A percentile compares a stretch with the other conserved stretches of the same genome.
phyloP scores from a whole-genome alignment of 2,329 filamentous ascomycete genomes.

The Calonectria hongkongensis region DNA sequence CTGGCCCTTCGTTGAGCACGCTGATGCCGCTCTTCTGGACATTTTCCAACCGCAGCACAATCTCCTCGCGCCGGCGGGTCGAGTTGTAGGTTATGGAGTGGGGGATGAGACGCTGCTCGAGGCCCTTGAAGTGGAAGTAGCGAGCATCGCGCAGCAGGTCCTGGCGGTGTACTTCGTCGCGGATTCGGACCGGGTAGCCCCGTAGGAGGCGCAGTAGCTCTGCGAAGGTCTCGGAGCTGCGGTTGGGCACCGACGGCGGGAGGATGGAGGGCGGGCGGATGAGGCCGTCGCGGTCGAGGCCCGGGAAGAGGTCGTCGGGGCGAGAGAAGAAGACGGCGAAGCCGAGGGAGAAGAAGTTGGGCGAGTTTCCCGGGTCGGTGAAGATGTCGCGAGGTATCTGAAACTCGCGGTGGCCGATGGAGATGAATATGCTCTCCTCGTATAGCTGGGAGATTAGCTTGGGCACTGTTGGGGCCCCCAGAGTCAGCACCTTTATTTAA shows the following conservation, averaged over 20 bases:
- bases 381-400: conserved; percentile 93
- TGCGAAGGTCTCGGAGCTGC: conserved; percentile 88
- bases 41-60: conserved; percentile 87
- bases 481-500: conserved; percentile 29
- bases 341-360: conserved; percentile 95
- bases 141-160: conserved; percentile 89
- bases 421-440: conserved; percentile 93
- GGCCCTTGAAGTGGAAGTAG: conserved; percentile 93
- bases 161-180: conserved; percentile 83
- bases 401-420: conserved; percentile 90
- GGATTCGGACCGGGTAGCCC: conserved; percentile 88
- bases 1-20: conserved; percentile 67
- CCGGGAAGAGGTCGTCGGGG: conserved; percentile 88
- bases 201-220: conserved; percentile 88
- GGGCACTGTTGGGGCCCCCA: conserved; percentile 75
- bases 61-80: conserved; percentile 80
- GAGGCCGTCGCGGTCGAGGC: conserved; percentile 84
- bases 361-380: conserved; percentile 88
- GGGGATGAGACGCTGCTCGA: conserved; percentile 91
- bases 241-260: conserved; percentile 86
- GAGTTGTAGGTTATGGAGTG: conserved; percentile 86
- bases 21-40: conserved; percentile 91
- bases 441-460: conserved; percentile 93
- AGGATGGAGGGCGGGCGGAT: conserved; percentile 91
- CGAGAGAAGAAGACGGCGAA: conserved; percentile 91